Evolutionary conservation across 2,329 filamentous ascomycete genomes (phyloP).

Genomic region (Hansfordia pulvinata): DNA sequence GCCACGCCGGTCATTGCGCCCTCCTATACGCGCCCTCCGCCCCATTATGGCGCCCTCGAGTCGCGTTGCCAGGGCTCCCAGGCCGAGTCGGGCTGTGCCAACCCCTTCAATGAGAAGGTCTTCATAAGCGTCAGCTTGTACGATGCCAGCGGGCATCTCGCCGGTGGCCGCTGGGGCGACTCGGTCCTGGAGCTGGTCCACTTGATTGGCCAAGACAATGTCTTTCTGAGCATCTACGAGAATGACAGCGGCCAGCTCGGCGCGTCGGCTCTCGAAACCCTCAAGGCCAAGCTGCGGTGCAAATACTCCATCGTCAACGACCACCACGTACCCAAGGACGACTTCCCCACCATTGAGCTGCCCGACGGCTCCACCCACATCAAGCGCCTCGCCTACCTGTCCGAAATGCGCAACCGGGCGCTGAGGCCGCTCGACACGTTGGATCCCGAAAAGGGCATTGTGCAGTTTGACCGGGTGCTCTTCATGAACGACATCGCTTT

Average conservation of each 20-base stretch:
- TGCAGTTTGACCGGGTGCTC: slow-evolving; percentile 40
- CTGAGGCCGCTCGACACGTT: slow-evolving; percentile 44
- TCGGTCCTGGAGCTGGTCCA: slow-evolving; percentile 48
- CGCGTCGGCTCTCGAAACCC: slow-evolving; percentile 34
- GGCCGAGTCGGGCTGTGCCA: slow-evolving; percentile 20
- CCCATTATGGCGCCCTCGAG: slow-evolving; percentile 21
- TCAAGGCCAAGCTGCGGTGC: slow-evolving; percentile 32
- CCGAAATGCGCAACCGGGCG: slow-evolving; percentile 59
- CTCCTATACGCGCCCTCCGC: slow-evolving; percentile 25
- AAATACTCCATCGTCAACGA: slow-evolving; percentile 43
- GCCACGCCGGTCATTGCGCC: slow-evolving; percentile 23
- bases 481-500: slow-evolving; percentile 56
- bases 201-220: slow-evolving; percentile 51
- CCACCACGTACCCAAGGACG: slow-evolving; percentile 39
- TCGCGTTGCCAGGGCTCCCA: slow-evolving; percentile 14
- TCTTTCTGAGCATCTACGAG: slow-evolving; percentile 62
- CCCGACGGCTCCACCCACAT: slow-evolving; percentile 49
- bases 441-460: slow-evolving; percentile 17
- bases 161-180: slow-evolving; percentile 50
- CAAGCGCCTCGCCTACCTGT: slow-evolving; percentile 62
- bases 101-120: slow-evolving; percentile 43
- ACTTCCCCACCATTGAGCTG: slow-evolving; percentile 44
- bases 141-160: slow-evolving; percentile 45
- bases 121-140: slow-evolving; percentile 63
- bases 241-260: slow-evolving; percentile 50